These are phyloP conservation scores for Bjerkandera adusta DNA, from an alignment of 1,284 basidiomycete genomes.

Conservation along the genomic window DNA sequence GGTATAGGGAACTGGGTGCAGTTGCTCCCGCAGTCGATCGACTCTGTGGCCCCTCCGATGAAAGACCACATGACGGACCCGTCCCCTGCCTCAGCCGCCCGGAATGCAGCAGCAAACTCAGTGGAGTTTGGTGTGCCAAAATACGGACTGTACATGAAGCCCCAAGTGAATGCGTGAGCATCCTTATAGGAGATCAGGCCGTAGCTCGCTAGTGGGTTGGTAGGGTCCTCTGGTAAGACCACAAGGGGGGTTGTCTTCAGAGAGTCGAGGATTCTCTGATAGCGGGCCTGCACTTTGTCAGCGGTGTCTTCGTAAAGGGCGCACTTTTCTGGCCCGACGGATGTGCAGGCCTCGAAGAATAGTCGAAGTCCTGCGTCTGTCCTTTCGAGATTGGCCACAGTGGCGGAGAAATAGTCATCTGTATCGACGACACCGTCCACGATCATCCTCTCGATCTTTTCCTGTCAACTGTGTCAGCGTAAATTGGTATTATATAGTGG, in stretches of 20 bases:
- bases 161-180: slow-evolving; percentile 6
- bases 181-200: slow-evolving; percentile 13
- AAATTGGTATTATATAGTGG: background rate
- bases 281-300: slow-evolving; percentile 12
- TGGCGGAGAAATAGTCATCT: background rate
- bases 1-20: background rate
- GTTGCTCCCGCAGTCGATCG: background rate
- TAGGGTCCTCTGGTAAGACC: background rate
- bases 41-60: background rate
- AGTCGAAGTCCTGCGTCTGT: slow-evolving; percentile 15
- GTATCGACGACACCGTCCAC: slow-evolving; percentile 11
- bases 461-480: background rate
- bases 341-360: slow-evolving; percentile 17
- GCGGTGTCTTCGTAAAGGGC: slow-evolving; percentile 19
- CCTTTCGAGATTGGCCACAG: slow-evolving; percentile 16
- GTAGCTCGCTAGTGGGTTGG: background rate
- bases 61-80: slow-evolving; percentile 7
- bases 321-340: slow-evolving; percentile 17
- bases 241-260: slow-evolving; percentile 5
- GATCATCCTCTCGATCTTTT: slow-evolving; percentile 17
- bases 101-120: slow-evolving; percentile 3
- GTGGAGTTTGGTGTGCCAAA: no score
- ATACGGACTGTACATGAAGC: slow-evolving; percentile 13
- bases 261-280: slow-evolving; percentile 7
- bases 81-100: slow-evolving; percentile 5